Conservation (phyloP, 495 filamentous ascomycete genomes). For the Daldinia vernicosa region DNA sequence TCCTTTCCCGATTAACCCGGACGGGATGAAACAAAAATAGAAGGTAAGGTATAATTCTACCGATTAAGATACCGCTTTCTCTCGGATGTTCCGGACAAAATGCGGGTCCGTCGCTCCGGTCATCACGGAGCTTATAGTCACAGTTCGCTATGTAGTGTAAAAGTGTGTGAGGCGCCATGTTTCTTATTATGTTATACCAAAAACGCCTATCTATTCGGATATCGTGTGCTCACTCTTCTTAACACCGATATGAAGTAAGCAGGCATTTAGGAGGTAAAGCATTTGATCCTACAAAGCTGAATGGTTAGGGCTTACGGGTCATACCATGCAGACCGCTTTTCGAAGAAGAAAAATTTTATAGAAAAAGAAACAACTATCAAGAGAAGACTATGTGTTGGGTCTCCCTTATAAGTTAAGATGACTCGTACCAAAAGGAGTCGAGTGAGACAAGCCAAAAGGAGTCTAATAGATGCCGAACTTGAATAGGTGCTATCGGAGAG, state of each 20-base stretch:
- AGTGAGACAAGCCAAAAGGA: not conserved
- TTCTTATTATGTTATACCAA: not conserved
- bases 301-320: conserved; percentile 6
- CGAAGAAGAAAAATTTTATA: not conserved
- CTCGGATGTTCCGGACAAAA: conserved; percentile 21
- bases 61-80: conserved; percentile 7
- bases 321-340: conserved; percentile 4
- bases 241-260: not conserved
- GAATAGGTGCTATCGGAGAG: conserved; percentile 17
- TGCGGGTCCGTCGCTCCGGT: conserved; percentile 10
- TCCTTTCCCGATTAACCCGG: not conserved
- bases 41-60: not conserved
- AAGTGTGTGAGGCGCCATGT: not conserved
- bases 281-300: conserved; percentile 5
- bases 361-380: not conserved
- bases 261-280: not conserved
- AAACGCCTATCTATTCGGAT: not conserved
- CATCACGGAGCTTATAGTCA: conserved; percentile 12
- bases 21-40: not conserved
- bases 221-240: conserved; percentile 1
- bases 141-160: not conserved
- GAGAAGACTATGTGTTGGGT: not conserved
- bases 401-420: not conserved
- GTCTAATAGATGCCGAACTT: conserved; percentile 28
- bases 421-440: conserved; percentile 1